phyloP scores from a whole-genome alignment of 805 yeast species.

The Cyberlindnera samutprakarnensis region DNA sequence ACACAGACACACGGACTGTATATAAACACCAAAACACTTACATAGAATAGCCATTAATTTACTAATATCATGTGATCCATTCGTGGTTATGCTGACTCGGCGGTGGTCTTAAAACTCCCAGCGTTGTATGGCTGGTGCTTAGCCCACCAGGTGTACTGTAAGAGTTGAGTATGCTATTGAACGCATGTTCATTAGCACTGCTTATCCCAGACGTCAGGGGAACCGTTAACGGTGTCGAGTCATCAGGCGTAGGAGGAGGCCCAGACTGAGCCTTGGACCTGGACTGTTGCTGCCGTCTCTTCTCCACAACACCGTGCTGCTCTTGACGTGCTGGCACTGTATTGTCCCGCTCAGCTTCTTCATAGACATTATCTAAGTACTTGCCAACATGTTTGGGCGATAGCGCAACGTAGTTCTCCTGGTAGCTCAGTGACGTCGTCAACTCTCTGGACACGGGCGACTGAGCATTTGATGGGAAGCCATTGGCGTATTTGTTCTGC shows the following conservation, averaged over 20 bases:
- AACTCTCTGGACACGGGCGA: conserved; percentile 2
- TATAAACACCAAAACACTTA: too few relatives aligned
- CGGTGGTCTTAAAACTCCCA: conserved; percentile 8
- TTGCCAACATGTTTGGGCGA: conserved; percentile 16
- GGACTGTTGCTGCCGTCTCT: neutral
- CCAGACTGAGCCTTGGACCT: too few relatives aligned
- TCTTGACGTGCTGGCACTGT: too few relatives aligned
- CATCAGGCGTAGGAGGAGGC: conserved; percentile 6
- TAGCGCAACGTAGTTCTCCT: conserved; percentile 9
- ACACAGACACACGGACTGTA: neutral
- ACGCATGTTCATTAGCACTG: too few relatives aligned
- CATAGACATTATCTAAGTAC: conserved; percentile 11
- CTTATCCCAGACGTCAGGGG: too few relatives aligned
- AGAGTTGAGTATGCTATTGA: conserved; percentile 13
- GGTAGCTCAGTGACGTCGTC: conserved; percentile 3
- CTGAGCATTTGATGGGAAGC: neutral
- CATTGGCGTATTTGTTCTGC: conserved; percentile 14
- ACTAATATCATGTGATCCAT: conserved; percentile 13
- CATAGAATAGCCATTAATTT: too few relatives aligned
- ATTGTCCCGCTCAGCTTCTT: too few relatives aligned
- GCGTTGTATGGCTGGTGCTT: too few relatives aligned
- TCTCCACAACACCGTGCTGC: too few relatives aligned
- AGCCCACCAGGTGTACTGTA: conserved; percentile 14
- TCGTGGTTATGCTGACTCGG: conserved; percentile 11
- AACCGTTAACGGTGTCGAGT: too few relatives aligned